Percentiles rank a stretch among this genome's conserved stretches.
These are phyloP conservation scores for Danielia reshetovae DNA, from an alignment of 805 yeast species.

Conservation along the genomic window DNA sequence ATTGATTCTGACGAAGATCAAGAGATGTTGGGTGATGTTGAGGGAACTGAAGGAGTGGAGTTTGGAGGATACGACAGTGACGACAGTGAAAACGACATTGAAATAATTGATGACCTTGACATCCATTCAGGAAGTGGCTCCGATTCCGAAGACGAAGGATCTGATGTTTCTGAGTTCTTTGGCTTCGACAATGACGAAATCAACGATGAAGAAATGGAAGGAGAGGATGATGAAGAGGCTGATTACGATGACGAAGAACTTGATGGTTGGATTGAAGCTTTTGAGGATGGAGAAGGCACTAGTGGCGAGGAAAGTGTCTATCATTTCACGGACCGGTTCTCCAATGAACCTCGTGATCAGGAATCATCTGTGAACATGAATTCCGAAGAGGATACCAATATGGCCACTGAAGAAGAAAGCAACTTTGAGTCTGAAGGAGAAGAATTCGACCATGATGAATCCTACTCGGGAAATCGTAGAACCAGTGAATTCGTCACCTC, in stretches of 20 bases:
- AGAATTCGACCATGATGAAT: slow-evolving; percentile 20
- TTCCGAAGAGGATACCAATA: slow-evolving; percentile 1
- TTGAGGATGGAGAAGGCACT: slow-evolving; percentile 22
- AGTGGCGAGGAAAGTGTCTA: slow-evolving; percentile 16
- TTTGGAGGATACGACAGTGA: slow-evolving; percentile 20
- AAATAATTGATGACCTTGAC: slow-evolving; percentile 32
- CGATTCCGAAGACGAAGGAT: slow-evolving; percentile 31
- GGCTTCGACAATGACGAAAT: slow-evolving; percentile 17
- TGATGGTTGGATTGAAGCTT: slow-evolving; percentile 40
- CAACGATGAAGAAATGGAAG: slow-evolving; percentile 16
- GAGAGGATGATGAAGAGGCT: slow-evolving; percentile 23
- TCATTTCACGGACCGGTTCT: not conserved
- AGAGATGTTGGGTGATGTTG: slow-evolving; percentile 17
- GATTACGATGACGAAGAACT: slow-evolving; percentile 34
- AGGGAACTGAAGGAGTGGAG: slow-evolving; percentile 12
- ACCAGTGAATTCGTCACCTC: slow-evolving; percentile 22
- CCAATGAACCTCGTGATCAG: not conserved
- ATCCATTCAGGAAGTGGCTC: slow-evolving; percentile 27
- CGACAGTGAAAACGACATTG: slow-evolving; percentile 29
- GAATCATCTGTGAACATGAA: not conserved
- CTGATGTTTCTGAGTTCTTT: slow-evolving; percentile 16
- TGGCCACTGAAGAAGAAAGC: slow-evolving; percentile 4
- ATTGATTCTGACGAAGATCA: slow-evolving; percentile 23
- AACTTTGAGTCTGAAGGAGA: slow-evolving; percentile 7
- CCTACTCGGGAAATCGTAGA: slow-evolving; percentile 19